Percentiles rank a stretch among this genome's conserved stretches.
Evolutionary conservation across 73 alveolate species (phyloP).

Genomic region (Effrenium voratum): DNA sequence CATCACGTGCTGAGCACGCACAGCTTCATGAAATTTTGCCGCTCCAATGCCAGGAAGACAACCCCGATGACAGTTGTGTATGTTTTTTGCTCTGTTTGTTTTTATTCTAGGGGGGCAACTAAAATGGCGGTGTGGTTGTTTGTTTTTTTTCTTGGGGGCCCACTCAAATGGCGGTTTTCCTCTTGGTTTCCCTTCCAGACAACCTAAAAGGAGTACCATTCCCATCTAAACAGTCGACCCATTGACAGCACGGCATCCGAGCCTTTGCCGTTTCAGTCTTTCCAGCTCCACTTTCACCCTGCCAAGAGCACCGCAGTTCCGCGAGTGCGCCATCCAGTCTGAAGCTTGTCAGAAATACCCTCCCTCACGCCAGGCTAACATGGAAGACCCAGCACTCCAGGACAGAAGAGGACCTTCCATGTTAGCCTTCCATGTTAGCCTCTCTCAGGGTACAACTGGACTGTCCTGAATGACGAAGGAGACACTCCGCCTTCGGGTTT

Average conservation of each 20-base stretch:
- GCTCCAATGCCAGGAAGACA: neutral
- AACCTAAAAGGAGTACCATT: too few relatives aligned
- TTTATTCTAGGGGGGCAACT: too few relatives aligned
- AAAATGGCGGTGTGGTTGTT: too few relatives aligned
- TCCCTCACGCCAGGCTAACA: neutral
- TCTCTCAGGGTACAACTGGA: neutral
- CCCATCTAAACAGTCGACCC: too few relatives aligned
- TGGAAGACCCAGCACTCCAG: neutral
- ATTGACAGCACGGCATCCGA: neutral
- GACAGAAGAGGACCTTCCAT: neutral
- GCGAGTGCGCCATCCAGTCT: too few relatives aligned
- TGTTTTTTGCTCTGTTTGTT: too few relatives aligned
- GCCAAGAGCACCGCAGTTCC: neutral
- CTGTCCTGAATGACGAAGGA: slow-evolving; percentile 74
- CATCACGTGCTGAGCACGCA: slow-evolving; percentile 68
- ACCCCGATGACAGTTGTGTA: too few relatives aligned
- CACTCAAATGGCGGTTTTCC: too few relatives aligned
- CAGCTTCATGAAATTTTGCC: too few relatives aligned
- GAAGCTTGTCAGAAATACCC: too few relatives aligned
- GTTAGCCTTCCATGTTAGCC: neutral
- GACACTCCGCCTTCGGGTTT: slow-evolving; percentile 54
- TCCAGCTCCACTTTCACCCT: slow-evolving; percentile 92
- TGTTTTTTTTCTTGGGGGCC: too few relatives aligned
- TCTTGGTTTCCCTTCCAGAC: neutral
- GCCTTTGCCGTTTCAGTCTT: slow-evolving; percentile 90